These are phyloP conservation scores for Camelina hispida DNA, from an alignment of 345 rosid genomes.

Conservation along the genomic window DNA sequence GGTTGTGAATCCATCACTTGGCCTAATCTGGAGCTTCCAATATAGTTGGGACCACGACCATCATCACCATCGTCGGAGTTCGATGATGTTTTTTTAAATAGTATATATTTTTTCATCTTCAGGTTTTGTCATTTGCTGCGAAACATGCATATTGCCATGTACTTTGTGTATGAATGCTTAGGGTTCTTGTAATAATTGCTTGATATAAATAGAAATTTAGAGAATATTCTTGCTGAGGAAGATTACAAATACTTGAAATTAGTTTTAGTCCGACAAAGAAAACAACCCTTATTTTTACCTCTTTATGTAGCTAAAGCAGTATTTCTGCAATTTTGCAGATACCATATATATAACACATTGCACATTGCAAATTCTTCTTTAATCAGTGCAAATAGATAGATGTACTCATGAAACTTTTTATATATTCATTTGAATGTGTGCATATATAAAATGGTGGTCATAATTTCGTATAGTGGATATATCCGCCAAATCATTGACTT, in stretches of 20 bases:
- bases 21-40: background rate
- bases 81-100: conserved; percentile 8
- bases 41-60: conserved; percentile 40
- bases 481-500: background rate
- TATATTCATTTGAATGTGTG: background rate
- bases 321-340: conserved; percentile 31
- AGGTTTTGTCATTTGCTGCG: conserved; percentile 42
- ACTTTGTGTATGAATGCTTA: conserved; percentile 34
- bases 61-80: conserved; percentile 35
- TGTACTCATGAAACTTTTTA: background rate
- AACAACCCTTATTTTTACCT: conserved; percentile 35
- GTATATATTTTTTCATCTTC: background rate
- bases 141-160: conserved; percentile 43
- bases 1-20: conserved; percentile 26
- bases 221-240: conserved; percentile 46
- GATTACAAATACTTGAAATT: conserved; percentile 45
- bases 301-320: conserved; percentile 33
- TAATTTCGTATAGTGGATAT: conserved; percentile 1
- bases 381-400: background rate
- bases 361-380: conserved; percentile 12
- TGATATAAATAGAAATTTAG: conserved; percentile 35
- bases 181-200: conserved; percentile 42
- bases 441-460: background rate
- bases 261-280: conserved; percentile 42
- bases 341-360: conserved; percentile 23